Evolutionary conservation across 306 rosid genomes (phyloP), one percentile per base, ranked within the genome.

Genomic region (Pyrus pyrifolia): DNA sequence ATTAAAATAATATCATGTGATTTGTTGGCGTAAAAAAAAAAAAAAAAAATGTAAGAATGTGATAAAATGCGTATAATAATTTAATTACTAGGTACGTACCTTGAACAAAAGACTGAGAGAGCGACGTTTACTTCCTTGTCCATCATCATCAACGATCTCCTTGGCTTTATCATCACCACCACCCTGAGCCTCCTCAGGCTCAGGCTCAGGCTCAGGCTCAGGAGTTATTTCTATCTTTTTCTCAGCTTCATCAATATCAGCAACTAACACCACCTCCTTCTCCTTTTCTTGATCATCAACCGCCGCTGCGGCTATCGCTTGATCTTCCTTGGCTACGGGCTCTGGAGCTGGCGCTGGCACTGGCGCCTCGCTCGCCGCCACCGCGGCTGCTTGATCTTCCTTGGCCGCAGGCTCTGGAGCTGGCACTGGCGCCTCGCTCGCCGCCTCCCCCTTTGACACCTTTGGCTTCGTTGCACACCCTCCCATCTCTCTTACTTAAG

Each of bases 391-490:
- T 21, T 31, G 59, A 23, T 64, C 78, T 29, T 85, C 83, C 46
- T 68, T 76, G 45, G 19, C 76, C 17, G 83, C 74, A 27, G 80
- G 81, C 76, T 79, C 72, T 1, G 90, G 88, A 35, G 78, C 80
- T 19, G 66, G 70, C 3, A 31, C 68, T 3, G 75, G 80, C 2
- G 3, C 75, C 10, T 68, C 77, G 0, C 5, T 23, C 0, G 25
- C 71, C 2, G 33, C 45, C 5, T 42, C 83, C 2, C 70, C 22
- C 73, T 83, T 81, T 1, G 44, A 51, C 8, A 86, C 91, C 82
- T 76, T 86, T 0, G 96, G 92, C 76, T 90, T 90, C 2, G 92
- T 85, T 0, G 92, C 91, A 67, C 96, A 90, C 45, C 85, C 96
- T 40, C 96, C 96, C 96, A 90, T 90, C 1, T 74, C 33, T 27